Evolutionary conservation across 176 grass and related monocot genomes (phyloP).

Genomic region (Eragrostis nindensis): DNA sequence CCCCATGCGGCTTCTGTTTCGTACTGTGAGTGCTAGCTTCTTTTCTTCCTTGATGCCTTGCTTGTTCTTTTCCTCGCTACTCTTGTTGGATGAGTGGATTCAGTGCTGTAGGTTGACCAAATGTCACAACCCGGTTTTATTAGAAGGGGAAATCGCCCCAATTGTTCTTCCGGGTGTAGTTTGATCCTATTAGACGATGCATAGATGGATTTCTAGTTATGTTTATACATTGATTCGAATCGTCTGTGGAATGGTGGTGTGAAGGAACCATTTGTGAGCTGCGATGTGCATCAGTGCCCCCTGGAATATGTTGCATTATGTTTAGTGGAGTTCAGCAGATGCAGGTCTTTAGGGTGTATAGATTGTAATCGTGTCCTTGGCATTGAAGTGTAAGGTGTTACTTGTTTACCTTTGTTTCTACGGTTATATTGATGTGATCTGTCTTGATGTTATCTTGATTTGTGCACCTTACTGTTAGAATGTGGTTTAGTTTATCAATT

Average conservation of each 20-base stretch:
- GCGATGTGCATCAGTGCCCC: neutral
- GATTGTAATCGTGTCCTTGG: neutral
- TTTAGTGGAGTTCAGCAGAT: neutral
- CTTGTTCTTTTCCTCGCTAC: neutral
- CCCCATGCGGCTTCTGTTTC: conserved; percentile 98
- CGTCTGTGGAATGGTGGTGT: neutral
- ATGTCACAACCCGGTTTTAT: neutral
- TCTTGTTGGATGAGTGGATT: conserved; percentile 16
- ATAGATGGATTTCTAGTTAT: conserved; percentile 7
- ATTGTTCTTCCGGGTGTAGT: neutral
- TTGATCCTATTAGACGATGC: conserved; percentile 26
- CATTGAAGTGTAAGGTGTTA: neutral
- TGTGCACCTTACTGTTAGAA: too few species aligned
- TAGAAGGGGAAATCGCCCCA: neutral
- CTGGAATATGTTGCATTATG: conserved; percentile 26
- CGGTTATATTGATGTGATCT: neutral
- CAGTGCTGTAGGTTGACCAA: conserved; percentile 10
- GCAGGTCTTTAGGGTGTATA: neutral
- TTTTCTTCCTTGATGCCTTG: neutral
- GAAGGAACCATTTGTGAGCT: neutral
- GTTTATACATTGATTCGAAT: conserved; percentile 14
- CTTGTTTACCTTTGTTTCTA: neutral
- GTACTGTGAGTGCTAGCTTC: conserved; percentile 52
- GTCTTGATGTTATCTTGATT: neutral
- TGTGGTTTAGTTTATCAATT: conserved; percentile 23